phyloP scores from a whole-genome alignment of 1,139 yeast species.

The Hyphopichia fennica region DNA sequence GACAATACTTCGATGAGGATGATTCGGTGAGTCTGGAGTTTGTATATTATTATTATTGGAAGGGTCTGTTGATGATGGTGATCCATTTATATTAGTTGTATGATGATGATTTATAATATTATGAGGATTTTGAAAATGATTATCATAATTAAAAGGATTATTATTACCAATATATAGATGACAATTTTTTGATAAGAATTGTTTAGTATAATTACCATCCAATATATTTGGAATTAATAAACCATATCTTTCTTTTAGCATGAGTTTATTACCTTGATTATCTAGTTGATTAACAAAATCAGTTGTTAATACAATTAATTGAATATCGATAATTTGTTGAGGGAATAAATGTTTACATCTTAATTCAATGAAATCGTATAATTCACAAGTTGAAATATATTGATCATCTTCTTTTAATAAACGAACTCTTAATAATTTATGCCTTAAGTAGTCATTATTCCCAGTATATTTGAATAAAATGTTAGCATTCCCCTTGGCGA shows the following conservation, averaged over 20 bases:
- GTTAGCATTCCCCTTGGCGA: constrained; percentile 49
- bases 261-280: constrained; percentile 27
- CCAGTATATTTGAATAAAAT: constrained; percentile 45
- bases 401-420: constrained; percentile 36
- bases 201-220: constrained; percentile 30
- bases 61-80: neutral
- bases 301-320: constrained; percentile 35
- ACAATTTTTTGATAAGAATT: constrained; percentile 36
- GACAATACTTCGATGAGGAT: neutral
- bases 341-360: constrained; percentile 44
- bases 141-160: constrained; percentile 7
- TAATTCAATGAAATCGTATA: constrained; percentile 44
- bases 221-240: constrained; percentile 42
- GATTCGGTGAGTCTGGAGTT: neutral
- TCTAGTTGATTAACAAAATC: constrained; percentile 34
- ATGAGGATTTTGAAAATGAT: neutral
- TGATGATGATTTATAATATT: neutral
- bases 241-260: constrained; percentile 42
- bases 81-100: neutral
- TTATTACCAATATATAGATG: constrained; percentile 25
- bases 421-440: constrained; percentile 39
- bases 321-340: constrained; percentile 38
- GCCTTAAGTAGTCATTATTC: constrained; percentile 32
- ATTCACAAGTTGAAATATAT: constrained; percentile 43
- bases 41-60: neutral